Evolutionary conservation across 495 filamentous ascomycete genomes (phyloP).

Genomic region (Penicillium flavigenum): DNA sequence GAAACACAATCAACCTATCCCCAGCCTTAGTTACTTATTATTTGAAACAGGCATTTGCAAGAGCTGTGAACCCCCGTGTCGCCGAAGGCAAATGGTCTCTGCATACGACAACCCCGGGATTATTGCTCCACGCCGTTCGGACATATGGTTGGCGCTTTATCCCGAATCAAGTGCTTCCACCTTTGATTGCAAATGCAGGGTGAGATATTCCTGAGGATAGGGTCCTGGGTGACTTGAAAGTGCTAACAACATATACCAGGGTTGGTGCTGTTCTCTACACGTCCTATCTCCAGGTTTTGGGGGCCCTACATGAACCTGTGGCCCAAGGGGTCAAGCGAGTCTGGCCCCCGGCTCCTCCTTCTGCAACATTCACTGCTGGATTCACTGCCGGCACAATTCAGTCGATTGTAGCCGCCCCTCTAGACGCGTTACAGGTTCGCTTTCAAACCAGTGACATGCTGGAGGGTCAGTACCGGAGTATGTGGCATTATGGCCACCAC

Average conservation of each 20-base stretch:
- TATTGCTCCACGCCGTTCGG: slow-evolving; percentile 75
- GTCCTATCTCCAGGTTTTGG: slow-evolving; percentile 78
- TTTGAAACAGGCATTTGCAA: slow-evolving; percentile 56
- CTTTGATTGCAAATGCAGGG: slow-evolving; percentile 77
- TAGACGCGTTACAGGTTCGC: slow-evolving; percentile 84
- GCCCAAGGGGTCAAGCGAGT: slow-evolving; percentile 65
- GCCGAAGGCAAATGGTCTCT: slow-evolving; percentile 62
- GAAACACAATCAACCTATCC: slow-evolving; percentile 26
- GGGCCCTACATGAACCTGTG: slow-evolving; percentile 68
- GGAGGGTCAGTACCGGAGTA: slow-evolving; percentile 66
- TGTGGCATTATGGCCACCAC: slow-evolving; percentile 75
- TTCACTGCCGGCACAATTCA: slow-evolving; percentile 76
- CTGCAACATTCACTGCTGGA: slow-evolving; percentile 71
- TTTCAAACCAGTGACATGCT: slow-evolving; percentile 70
- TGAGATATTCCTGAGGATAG: slow-evolving; percentile 24
- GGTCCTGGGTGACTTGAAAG: neutral
- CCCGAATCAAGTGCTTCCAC: slow-evolving; percentile 84
- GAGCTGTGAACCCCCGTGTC: slow-evolving; percentile 64
- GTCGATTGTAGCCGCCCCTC: slow-evolving; percentile 75
- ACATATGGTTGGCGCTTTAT: slow-evolving; percentile 84
- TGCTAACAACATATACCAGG: slow-evolving; percentile 31
- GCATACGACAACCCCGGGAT: slow-evolving; percentile 71
- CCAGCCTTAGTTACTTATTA: slow-evolving; percentile 1
- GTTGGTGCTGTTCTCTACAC: slow-evolving; percentile 87
- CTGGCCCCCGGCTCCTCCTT: slow-evolving; percentile 69